A percentile compares a stretch with the other conserved stretches of the same genome.
Conservation (phyloP, 495 filamentous ascomycete species). For the Penicillium subrubescens region DNA sequence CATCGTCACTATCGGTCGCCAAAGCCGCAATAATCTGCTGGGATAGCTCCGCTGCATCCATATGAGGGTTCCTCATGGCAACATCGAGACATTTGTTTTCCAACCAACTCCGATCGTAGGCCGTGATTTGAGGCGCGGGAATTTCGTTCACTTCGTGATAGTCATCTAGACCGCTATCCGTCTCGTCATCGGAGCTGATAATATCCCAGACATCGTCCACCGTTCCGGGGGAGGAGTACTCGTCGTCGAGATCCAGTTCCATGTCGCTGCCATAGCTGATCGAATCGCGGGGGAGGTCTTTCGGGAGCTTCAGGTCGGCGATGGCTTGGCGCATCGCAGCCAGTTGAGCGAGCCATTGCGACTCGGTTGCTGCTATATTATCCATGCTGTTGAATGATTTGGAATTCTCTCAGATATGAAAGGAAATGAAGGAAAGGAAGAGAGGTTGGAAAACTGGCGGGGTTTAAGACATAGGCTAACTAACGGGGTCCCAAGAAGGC, state of each 20-base stretch:
- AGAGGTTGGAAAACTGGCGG: background rate
- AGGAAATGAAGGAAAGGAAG: constrained; percentile 1
- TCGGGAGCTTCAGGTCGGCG: constrained; percentile 64
- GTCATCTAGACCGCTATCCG: constrained; percentile 50
- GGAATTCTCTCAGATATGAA: background rate
- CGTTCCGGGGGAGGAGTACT: constrained; percentile 60
- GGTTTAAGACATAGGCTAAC: background rate
- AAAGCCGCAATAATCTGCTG: constrained; percentile 72
- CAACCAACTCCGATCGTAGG: constrained; percentile 63
- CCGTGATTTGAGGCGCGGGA: constrained; percentile 18
- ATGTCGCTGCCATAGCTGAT: constrained; percentile 58
- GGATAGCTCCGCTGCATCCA: constrained; percentile 63
- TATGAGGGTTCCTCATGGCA: constrained; percentile 58
- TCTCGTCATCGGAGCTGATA: constrained; percentile 71
- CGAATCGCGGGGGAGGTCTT: constrained; percentile 42
- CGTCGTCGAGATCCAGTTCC: constrained; percentile 61
- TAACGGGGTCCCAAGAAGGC: constrained; percentile 12
- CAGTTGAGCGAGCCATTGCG: constrained; percentile 72
- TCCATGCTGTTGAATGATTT: constrained; percentile 30
- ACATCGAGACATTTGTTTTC: constrained; percentile 61
- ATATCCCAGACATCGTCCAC: constrained; percentile 89
- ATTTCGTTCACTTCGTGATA: constrained; percentile 18
- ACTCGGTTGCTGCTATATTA: constrained; percentile 46
- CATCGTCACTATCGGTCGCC: constrained; percentile 67
- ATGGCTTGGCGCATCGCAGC: constrained; percentile 73